Percentiles rank a stretch among this genome's conserved stretches.
Evolutionary conservation across 768 basidiomycete species (phyloP).

Genomic region (Asterophora parasitica): DNA sequence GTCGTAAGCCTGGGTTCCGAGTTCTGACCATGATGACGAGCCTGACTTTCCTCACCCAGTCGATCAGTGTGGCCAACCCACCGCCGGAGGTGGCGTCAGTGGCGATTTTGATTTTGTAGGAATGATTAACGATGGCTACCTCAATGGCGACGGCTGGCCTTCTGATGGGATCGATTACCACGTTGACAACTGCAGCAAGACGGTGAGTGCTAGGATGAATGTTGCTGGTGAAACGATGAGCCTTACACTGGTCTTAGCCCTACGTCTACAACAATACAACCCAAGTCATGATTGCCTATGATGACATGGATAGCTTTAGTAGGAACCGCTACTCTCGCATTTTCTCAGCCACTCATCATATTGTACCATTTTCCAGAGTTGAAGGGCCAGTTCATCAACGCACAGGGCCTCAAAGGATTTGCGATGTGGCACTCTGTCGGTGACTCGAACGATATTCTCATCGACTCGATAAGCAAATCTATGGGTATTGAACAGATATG

Average conservation of each 20-base stretch:
- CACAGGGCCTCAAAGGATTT: conserved; percentile 52
- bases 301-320: conserved; percentile 59
- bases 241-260: conserved; percentile 35
- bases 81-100: conserved; percentile 22
- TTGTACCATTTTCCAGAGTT: conserved; percentile 31
- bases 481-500: conserved; percentile 26
- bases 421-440: conserved; percentile 64
- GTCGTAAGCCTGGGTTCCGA: no score
- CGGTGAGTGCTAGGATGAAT: conserved; percentile 42
- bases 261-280: conserved; percentile 56
- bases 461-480: conserved; percentile 46
- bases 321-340: not conserved
- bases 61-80: conserved; percentile 46
- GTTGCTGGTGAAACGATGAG: not conserved
- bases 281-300: conserved; percentile 62
- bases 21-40: no score
- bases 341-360: not conserved
- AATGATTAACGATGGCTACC: conserved; percentile 50
- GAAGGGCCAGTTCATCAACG: conserved; percentile 60
- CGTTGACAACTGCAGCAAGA: conserved; percentile 68
- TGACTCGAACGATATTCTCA: conserved; percentile 53
- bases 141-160: conserved; percentile 40
- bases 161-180: conserved; percentile 48
- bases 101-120: conserved; percentile 62
- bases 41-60: not conserved